These are phyloP conservation scores for Vaccinium darrowii DNA, from an alignment of 148 eudicot genomes.

Conservation along the genomic window DNA sequence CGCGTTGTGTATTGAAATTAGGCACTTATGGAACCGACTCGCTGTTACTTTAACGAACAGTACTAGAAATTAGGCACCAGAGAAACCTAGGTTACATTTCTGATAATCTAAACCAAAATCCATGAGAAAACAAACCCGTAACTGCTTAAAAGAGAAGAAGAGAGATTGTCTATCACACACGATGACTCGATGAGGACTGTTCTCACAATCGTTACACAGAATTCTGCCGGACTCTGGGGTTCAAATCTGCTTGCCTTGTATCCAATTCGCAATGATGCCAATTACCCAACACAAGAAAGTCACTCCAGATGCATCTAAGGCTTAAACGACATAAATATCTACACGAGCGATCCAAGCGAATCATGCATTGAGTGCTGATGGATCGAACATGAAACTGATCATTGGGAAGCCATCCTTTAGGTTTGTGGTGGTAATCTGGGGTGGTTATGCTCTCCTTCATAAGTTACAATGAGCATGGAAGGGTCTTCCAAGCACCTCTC, in stretches of 20 bases:
- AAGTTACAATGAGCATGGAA: constrained; percentile 72
- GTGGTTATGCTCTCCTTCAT: constrained; percentile 82
- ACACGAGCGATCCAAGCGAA: constrained; percentile 18
- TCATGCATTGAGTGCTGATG: background rate
- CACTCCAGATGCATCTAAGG: constrained; percentile 11
- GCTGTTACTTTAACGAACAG: no score
- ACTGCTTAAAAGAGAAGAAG: background rate
- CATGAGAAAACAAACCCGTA: background rate
- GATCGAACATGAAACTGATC: background rate
- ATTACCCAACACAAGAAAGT: background rate
- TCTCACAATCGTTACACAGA: constrained; percentile 16
- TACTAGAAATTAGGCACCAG: background rate
- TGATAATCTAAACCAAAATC: background rate
- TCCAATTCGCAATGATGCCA: background rate
- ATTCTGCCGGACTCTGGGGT: background rate
- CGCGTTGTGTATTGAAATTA: no score
- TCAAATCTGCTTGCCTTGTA: background rate
- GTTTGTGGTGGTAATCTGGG: constrained; percentile 47
- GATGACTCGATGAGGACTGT: background rate
- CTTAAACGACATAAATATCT: background rate
- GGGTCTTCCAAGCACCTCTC: constrained; percentile 78
- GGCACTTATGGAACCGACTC: background rate
- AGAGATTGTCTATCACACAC: background rate
- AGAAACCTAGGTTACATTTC: background rate
- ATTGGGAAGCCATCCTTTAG: background rate